Percentiles rank a stretch among this genome's conserved stretches.
Evolutionary conservation across 2,329 filamentous ascomycete genomes (phyloP).

Genomic region (Colletotrichum incanum): DNA sequence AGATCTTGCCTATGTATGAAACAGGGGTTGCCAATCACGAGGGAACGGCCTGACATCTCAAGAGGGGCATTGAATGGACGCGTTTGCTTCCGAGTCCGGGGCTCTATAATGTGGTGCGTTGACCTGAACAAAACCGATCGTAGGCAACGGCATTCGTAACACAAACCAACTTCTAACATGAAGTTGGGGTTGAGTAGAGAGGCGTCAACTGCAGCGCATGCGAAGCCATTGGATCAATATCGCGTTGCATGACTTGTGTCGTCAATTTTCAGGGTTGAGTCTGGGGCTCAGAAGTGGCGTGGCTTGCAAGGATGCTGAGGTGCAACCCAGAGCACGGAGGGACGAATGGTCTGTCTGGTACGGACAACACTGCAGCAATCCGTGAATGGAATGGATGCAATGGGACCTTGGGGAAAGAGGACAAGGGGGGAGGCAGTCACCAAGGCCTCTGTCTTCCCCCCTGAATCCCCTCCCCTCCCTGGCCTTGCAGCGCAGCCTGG

Average conservation of each 20-base stretch:
- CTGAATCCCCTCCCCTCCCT: slow-evolving; percentile 7
- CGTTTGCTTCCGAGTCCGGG: background rate
- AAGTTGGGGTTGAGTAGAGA: background rate
- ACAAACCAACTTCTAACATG: background rate
- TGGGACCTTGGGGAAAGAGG: slow-evolving; percentile 7
- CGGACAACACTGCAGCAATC: slow-evolving; percentile 5
- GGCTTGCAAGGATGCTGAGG: slow-evolving; percentile 33
- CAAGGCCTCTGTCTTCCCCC: background rate
- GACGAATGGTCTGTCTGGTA: slow-evolving; percentile 1
- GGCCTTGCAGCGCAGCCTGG: slow-evolving; percentile 5
- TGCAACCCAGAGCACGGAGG: background rate
- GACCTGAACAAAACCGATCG: background rate
- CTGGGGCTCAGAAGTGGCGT: slow-evolving; percentile 8
- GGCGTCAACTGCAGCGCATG: background rate
- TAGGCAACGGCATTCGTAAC: too few relatives aligned
- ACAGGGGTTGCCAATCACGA: background rate
- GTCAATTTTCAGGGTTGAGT: slow-evolving; percentile 26
- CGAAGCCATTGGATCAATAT: background rate
- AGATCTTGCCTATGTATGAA: background rate
- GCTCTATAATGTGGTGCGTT: background rate
- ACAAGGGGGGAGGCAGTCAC: slow-evolving; percentile 24
- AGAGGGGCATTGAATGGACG: background rate
- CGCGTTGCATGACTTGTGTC: slow-evolving; percentile 4
- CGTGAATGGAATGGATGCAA: slow-evolving; percentile 16
- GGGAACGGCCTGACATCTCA: background rate